phyloP scores from a whole-genome alignment of 2,329 filamentous ascomycete genomes.

The Penicillium sp. region DNA sequence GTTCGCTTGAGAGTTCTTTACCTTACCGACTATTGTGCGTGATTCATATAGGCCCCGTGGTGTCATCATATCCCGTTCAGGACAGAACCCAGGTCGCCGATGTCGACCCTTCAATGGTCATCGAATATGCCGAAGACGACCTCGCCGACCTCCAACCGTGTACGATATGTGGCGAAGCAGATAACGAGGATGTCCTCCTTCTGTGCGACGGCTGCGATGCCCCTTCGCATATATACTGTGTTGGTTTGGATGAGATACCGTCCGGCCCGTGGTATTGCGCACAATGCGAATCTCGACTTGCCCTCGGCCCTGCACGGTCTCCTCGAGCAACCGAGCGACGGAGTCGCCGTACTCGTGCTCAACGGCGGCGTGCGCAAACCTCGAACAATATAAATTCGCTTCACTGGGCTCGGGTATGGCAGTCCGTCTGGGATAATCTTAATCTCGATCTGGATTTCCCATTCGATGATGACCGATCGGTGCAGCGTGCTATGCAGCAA shows the following conservation, averaged over 20 bases:
- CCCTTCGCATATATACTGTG: slow-evolving; percentile 86
- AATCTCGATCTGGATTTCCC: slow-evolving; percentile 80
- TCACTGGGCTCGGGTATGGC: slow-evolving; percentile 77
- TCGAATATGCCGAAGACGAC: slow-evolving; percentile 66
- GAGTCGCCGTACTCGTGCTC: slow-evolving; percentile 46
- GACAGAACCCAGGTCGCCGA: slow-evolving; percentile 70
- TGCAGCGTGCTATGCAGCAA: slow-evolving; percentile 54
- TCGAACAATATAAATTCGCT: slow-evolving; percentile 45
- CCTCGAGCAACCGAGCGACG: slow-evolving; percentile 41
- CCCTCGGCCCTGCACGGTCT: slow-evolving; percentile 32
- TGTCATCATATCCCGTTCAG: slow-evolving; percentile 55
- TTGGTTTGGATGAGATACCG: slow-evolving; percentile 74
- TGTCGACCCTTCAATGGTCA: slow-evolving; percentile 65
- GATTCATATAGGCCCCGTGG: slow-evolving; percentile 46
- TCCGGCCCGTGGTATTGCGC: slow-evolving; percentile 85
- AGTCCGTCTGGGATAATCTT: slow-evolving; percentile 75
- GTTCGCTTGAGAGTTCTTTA: neutral
- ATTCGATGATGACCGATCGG: slow-evolving; percentile 67
- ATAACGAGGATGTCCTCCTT: slow-evolving; percentile 78
- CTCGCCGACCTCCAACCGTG: slow-evolving; percentile 63
- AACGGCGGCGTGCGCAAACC: slow-evolving; percentile 41
- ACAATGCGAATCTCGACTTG: slow-evolving; percentile 59
- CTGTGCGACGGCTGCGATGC: slow-evolving; percentile 89
- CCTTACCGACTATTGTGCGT: neutral
- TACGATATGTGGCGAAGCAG: slow-evolving; percentile 73